Percentiles rank a stretch among this genome's conserved stretches.
These are phyloP conservation scores for Carex cristatella DNA, from an alignment of 176 grass and related monocot genomes.

Conservation along the genomic window DNA sequence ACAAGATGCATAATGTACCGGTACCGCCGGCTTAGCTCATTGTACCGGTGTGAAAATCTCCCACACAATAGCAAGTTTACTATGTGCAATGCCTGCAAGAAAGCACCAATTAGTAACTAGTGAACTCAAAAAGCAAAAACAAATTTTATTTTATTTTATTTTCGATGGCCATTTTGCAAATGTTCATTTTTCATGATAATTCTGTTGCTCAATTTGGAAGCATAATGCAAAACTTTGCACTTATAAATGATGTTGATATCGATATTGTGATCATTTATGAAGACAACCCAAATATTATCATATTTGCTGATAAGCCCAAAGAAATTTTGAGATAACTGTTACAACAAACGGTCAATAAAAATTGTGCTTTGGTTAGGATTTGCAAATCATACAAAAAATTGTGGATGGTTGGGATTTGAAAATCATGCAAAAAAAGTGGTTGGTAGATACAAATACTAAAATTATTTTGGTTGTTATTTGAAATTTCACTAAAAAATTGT, in stretches of 20 bases:
- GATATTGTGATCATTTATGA: not conserved
- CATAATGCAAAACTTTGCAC: not conserved
- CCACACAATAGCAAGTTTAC: constrained; percentile 21
- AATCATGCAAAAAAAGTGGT: not conserved
- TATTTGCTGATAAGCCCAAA: not conserved
- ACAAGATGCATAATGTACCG: constrained; percentile 51
- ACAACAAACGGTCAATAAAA: too few species aligned
- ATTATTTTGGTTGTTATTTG: not conserved
- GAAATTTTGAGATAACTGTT: not conserved
- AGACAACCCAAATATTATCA: not conserved
- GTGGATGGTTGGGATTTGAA: not conserved
- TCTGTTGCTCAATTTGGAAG: not conserved
- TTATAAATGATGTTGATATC: not conserved
- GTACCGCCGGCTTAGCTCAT: constrained; percentile 34
- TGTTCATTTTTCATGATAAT: not conserved
- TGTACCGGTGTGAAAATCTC: not conserved
- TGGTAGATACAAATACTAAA: not conserved
- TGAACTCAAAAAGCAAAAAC: not conserved
- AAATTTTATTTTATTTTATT: not conserved
- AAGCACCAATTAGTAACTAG: not conserved
- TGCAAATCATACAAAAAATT: too few species aligned
- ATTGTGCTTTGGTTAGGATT: not conserved
- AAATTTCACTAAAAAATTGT: not conserved
- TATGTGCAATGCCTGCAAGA: constrained; percentile 30
- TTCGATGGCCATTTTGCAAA: not conserved